Percentiles rank a stretch among this genome's conserved stretches.
Evolutionary conservation across 2,329 filamentous ascomycete species (phyloP).

Genomic region (Diaporthe velutina): DNA sequence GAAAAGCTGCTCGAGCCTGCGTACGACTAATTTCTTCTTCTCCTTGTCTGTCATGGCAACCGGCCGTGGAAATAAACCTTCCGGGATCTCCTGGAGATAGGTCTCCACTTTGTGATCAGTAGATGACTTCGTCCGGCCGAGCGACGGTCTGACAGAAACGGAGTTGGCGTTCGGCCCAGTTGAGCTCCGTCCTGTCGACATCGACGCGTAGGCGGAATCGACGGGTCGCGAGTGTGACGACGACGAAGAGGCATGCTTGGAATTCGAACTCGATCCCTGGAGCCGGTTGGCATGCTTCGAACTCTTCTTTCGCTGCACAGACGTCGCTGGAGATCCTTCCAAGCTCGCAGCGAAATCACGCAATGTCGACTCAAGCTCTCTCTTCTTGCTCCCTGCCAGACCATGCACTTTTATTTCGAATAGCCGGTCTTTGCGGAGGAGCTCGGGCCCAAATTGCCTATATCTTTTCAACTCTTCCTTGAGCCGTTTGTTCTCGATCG

Average conservation of each 20-base stretch:
- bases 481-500: constrained; percentile 83
- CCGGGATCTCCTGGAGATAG: constrained; percentile 80
- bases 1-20: constrained; percentile 83
- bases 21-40: constrained; percentile 82
- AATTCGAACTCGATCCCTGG: constrained; percentile 59
- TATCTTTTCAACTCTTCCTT: constrained; percentile 80
- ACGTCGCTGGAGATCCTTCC: constrained; percentile 60
- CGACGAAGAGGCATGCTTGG: constrained; percentile 65
- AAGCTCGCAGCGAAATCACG: constrained; percentile 78
- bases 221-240: constrained; percentile 68
- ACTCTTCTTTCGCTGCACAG: constrained; percentile 58
- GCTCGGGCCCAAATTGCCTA: constrained; percentile 74
- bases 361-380: constrained; percentile 80
- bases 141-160: constrained; percentile 53
- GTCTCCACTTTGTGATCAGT: constrained; percentile 73
- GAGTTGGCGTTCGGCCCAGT: constrained; percentile 55
- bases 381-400: constrained; percentile 78
- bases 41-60: constrained; percentile 77
- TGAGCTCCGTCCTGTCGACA: constrained; percentile 62
- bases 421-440: constrained; percentile 80
- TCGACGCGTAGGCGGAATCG: constrained; percentile 78
- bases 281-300: constrained; percentile 55
- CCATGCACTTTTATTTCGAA: constrained; percentile 88
- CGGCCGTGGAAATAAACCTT: constrained; percentile 74
- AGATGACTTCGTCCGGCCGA: constrained; percentile 55